A percentile compares a stretch with the other conserved stretches of the same genome.
phyloP scores from a whole-genome alignment of 2,329 filamentous ascomycete species.

The Cordyceps fumosorosea region DNA sequence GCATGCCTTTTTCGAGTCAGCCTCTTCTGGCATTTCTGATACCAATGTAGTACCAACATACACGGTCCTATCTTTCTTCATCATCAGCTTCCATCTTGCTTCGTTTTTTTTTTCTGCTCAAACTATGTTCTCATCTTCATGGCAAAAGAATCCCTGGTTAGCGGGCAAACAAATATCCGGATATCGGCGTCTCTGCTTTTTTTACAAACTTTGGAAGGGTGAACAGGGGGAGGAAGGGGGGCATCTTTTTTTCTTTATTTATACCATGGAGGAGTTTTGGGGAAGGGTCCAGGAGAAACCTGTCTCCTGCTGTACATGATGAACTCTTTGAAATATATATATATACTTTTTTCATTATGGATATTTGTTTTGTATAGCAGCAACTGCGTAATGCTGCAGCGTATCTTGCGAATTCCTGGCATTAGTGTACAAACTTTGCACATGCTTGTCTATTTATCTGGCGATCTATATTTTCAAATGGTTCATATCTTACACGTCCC shows the following conservation, averaged over 20 bases:
- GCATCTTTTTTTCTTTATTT: background rate
- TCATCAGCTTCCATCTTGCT: background rate
- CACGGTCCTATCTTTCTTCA: background rate
- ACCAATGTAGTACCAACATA: background rate
- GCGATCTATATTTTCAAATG: background rate
- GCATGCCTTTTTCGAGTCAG: background rate
- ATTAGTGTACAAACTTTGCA: background rate
- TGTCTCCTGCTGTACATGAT: constrained; percentile 1
- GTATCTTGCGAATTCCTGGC: no score
- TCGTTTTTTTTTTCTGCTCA: background rate
- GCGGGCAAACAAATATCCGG: background rate
- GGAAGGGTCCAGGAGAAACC: background rate
- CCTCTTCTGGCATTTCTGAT: background rate
- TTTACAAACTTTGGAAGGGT: background rate
- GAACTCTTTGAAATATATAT: background rate
- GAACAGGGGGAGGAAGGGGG: background rate
- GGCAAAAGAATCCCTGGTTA: background rate
- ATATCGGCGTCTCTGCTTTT: background rate
- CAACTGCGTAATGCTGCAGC: background rate
- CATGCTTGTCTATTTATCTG: background rate
- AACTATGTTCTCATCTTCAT: background rate
- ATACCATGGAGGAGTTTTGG: background rate
- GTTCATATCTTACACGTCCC: background rate
- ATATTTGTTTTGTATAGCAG: background rate
- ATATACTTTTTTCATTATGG: background rate